These are phyloP conservation scores for Arthrinium puccinioides DNA, from an alignment of 2,329 filamentous ascomycete genomes.

Conservation along the genomic window DNA sequence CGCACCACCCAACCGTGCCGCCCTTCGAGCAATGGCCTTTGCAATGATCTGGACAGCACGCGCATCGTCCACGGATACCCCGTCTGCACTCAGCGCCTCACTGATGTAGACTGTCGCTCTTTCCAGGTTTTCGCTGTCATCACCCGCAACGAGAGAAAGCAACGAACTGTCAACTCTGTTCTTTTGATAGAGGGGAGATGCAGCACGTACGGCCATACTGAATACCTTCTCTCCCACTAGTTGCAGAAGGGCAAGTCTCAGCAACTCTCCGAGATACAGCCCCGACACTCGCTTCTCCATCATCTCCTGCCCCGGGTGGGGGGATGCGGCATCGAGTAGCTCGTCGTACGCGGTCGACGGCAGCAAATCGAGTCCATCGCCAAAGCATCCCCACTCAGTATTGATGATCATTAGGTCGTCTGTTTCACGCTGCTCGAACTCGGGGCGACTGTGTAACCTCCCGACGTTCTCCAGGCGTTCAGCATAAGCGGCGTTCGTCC, in stretches of 20 bases:
- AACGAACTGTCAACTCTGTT: constrained; percentile 66
- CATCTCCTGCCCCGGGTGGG: constrained; percentile 72
- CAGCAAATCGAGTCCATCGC: constrained; percentile 60
- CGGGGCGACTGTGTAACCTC: constrained; percentile 40
- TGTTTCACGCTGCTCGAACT: constrained; percentile 41
- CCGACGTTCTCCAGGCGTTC: constrained; percentile 62
- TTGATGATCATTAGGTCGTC: constrained; percentile 74
- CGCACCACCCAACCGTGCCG: constrained; percentile 58
- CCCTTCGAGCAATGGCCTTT: constrained; percentile 56
- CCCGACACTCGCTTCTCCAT: constrained; percentile 79
- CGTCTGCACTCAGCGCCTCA: constrained; percentile 32
- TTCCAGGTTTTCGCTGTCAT: constrained; percentile 45
- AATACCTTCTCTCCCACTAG: constrained; percentile 13
- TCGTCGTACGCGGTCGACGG: constrained; percentile 63
- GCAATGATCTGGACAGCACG: constrained; percentile 54
- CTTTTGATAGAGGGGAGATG: constrained; percentile 42
- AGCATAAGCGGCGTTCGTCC: constrained; percentile 74
- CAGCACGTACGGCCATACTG: constrained; percentile 1
- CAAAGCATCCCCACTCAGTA: constrained; percentile 77
- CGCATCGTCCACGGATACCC: constrained; percentile 46
- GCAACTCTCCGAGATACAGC: constrained; percentile 73
- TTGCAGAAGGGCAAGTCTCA: constrained; percentile 55
- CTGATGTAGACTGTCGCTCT: constrained; percentile 28
- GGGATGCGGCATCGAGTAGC: constrained; percentile 57
- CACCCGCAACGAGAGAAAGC: constrained; percentile 55